Evolutionary conservation across 2,329 filamentous ascomycete species (phyloP).

Genomic region (Paecilomyces variotii): DNA sequence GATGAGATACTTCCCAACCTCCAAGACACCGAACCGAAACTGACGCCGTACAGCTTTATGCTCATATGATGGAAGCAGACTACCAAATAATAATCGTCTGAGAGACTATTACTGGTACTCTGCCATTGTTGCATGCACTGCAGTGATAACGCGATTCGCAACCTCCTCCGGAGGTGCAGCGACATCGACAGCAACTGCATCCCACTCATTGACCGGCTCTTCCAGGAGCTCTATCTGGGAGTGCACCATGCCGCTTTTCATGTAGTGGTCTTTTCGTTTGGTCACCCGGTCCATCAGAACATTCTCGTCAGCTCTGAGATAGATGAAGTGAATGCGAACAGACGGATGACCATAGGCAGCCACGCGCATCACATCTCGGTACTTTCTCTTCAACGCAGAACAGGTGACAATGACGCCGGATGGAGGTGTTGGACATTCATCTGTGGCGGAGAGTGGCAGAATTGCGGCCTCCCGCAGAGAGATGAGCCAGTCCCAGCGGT

Average conservation of each 20-base stretch:
- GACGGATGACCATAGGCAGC: constrained; percentile 66
- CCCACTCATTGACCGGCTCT: constrained; percentile 64
- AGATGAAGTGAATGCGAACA: constrained; percentile 85
- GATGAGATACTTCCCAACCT: background rate
- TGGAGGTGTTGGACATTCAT: constrained; percentile 42
- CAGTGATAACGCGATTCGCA: constrained; percentile 50
- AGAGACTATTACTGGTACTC: constrained; percentile 24
- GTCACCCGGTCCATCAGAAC: constrained; percentile 68
- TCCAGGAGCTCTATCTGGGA: constrained; percentile 89
- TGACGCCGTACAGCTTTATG: background rate
- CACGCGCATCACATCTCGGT: constrained; percentile 82
- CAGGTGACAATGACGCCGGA: constrained; percentile 88
- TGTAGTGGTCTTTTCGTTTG: constrained; percentile 75
- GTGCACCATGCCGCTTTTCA: constrained; percentile 91
- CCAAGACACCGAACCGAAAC: background rate
- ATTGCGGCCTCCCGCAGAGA: constrained; percentile 58
- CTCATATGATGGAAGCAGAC: background rate
- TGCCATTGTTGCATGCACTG: constrained; percentile 49
- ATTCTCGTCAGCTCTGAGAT: constrained; percentile 69
- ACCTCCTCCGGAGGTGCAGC: constrained; percentile 49
- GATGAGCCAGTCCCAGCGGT: constrained; percentile 97
- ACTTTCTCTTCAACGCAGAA: constrained; percentile 93
- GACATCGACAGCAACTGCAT: constrained; percentile 63
- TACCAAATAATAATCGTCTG: background rate
- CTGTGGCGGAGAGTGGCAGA: constrained; percentile 39